A percentile compares a stretch with the other conserved stretches of the same genome.
These are phyloP conservation scores for Lavandula angustifolia DNA, from an alignment of 257 asterid species.

Conservation along the genomic window DNA sequence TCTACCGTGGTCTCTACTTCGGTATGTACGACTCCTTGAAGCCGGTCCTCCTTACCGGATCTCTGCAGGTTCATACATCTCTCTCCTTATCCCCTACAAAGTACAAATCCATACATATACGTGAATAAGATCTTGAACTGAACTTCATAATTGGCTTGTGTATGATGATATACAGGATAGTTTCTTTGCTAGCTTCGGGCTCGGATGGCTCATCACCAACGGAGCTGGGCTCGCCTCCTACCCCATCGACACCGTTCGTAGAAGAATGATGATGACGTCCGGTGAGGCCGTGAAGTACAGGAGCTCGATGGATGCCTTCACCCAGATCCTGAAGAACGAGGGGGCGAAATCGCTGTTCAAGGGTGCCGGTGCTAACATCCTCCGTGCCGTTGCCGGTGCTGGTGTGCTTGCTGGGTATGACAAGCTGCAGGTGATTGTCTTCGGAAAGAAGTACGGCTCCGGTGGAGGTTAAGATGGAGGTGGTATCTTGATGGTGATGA, in stretches of 20 bases:
- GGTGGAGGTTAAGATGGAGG: slow-evolving; percentile 69
- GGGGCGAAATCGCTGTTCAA: slow-evolving; percentile 80
- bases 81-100: background rate
- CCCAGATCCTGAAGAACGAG: slow-evolving; percentile 77
- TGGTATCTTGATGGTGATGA: slow-evolving; percentile 58
- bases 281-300: slow-evolving; percentile 95
- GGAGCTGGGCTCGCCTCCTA: slow-evolving; percentile 95
- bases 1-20: slow-evolving; percentile 84
- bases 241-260: slow-evolving; percentile 86
- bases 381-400: slow-evolving; percentile 92
- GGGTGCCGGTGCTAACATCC: slow-evolving; percentile 95
- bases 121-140: background rate
- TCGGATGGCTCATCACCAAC: slow-evolving; percentile 90
- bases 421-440: slow-evolving; percentile 82
- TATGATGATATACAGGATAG: slow-evolving; percentile 78
- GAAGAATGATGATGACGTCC: slow-evolving; percentile 98
- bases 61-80: slow-evolving; percentile 57
- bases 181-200: slow-evolving; percentile 91
- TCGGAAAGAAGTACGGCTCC: slow-evolving; percentile 89
- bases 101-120: background rate
- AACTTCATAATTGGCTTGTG: background rate
- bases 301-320: slow-evolving; percentile 78
- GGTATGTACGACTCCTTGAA: slow-evolving; percentile 87
- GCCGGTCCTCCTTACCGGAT: slow-evolving; percentile 78
- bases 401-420: slow-evolving; percentile 92